These are phyloP conservation scores for Kandelia obovata DNA, from an alignment of 345 rosid species.

Conservation along the genomic window DNA sequence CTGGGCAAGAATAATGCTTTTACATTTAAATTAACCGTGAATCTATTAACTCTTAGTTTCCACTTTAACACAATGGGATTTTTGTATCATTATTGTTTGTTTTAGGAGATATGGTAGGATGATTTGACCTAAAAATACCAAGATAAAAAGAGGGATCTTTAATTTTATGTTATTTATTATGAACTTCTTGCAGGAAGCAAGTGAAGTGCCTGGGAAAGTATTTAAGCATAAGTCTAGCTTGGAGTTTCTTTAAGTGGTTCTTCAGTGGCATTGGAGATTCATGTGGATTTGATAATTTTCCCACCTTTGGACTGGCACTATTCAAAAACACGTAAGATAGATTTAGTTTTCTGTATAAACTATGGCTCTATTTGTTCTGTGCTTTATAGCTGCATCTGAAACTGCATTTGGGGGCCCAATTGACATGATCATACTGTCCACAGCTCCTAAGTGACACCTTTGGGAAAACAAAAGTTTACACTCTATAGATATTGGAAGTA, in stretches of 20 bases:
- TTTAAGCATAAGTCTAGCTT: conserved; percentile 73
- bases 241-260: conserved; percentile 99
- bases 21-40: too few species aligned
- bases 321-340: conserved; percentile 73
- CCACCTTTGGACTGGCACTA: conserved; percentile 74
- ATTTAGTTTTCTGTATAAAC: conserved; percentile 12
- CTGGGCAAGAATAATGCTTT: too few species aligned
- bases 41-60: too few species aligned
- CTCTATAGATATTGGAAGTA: too few species aligned
- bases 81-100: too few species aligned
- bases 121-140: not conserved
- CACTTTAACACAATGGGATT: too few species aligned
- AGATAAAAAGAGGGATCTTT: not conserved
- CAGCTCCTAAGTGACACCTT: too few species aligned
- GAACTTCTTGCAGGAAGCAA: conserved; percentile 59
- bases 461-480: too few species aligned
- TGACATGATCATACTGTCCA: not conserved
- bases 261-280: conserved; percentile 91
- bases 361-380: not conserved
- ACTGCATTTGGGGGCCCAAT: not conserved
- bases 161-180: not conserved
- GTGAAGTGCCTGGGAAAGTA: conserved; percentile 86
- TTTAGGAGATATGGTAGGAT: not conserved
- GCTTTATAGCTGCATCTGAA: not conserved
- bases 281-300: conserved; percentile 93